Evolutionary conservation across 441 rosid species (phyloP).

Genomic region (Corymbia citriodora): DNA sequence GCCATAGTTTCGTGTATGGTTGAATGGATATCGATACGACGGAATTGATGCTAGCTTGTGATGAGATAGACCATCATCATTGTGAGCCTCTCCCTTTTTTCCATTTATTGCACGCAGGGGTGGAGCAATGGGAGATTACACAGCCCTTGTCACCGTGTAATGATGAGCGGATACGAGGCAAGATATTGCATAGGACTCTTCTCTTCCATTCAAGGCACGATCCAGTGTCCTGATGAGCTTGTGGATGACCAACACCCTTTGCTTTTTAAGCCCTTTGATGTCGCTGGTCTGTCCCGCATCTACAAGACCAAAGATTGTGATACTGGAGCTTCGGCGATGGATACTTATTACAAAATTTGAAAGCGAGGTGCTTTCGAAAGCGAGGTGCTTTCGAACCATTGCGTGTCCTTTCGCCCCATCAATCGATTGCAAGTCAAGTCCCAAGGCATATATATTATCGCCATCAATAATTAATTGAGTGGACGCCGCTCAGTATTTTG

Average conservation of each 20-base stretch:
- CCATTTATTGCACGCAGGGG: neutral
- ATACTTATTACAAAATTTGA: neutral
- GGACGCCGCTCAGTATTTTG: neutral
- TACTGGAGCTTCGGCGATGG: neutral
- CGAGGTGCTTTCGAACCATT: neutral
- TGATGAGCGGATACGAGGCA: neutral
- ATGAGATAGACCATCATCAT: neutral
- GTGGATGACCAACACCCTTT: constrained; percentile 21
- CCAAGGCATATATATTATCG: neutral
- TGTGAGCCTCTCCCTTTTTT: neutral
- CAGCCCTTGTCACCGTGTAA: constrained; percentile 17
- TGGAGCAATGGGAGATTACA: constrained; percentile 28
- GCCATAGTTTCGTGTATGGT: neutral
- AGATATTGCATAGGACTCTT: constrained; percentile 21
- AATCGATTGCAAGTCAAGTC: neutral
- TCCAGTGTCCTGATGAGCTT: constrained; percentile 12
- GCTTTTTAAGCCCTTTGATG: constrained; percentile 16
- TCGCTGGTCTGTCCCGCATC: constrained; percentile 8
- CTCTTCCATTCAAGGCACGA: neutral
- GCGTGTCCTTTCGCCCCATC: neutral
- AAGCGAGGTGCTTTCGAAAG: neutral
- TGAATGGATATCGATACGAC: neutral
- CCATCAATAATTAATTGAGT: neutral
- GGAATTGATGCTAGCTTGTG: neutral
- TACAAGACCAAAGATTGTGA: neutral